These are phyloP conservation scores for Pachyrhizus erosus DNA, from an alignment of 306 rosid species.

Conservation along the genomic window DNA sequence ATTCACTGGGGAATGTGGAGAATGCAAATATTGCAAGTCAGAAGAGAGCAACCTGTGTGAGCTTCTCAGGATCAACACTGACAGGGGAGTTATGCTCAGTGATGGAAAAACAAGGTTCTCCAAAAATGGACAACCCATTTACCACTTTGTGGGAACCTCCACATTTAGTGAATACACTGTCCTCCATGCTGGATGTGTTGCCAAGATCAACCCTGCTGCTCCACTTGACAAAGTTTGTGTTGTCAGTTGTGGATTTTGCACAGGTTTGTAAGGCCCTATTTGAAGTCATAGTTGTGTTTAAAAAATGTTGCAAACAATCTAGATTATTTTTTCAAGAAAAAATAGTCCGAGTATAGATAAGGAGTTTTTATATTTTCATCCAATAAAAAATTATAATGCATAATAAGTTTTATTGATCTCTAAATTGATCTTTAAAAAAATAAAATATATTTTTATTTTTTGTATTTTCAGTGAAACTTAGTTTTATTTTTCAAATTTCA, in stretches of 20 bases:
- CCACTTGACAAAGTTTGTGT: slow-evolving; percentile 77
- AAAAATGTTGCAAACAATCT: not conserved
- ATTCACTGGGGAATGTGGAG: slow-evolving; percentile 76
- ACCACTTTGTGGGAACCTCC: slow-evolving; percentile 77
- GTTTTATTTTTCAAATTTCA: too few species aligned
- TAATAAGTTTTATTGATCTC: too few species aligned
- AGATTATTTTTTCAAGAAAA: not conserved
- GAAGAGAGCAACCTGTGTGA: slow-evolving; percentile 81
- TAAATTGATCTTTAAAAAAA: too few species aligned
- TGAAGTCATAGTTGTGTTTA: not conserved
- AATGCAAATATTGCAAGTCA: slow-evolving; percentile 65
- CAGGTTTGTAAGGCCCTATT: slow-evolving; percentile 38
- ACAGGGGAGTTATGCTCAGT: slow-evolving; percentile 62
- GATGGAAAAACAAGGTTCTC: slow-evolving; percentile 68
- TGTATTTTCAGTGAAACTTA: too few species aligned
- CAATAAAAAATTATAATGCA: too few species aligned
- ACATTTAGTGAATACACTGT: slow-evolving; percentile 78
- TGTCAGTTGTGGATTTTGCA: slow-evolving; percentile 71
- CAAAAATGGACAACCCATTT: slow-evolving; percentile 63
- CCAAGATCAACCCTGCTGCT: slow-evolving; percentile 70
- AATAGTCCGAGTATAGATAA: too few species aligned
- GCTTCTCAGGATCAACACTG: slow-evolving; percentile 66
- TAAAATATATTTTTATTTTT: too few species aligned
- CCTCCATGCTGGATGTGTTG: slow-evolving; percentile 65
- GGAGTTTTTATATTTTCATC: too few species aligned